Percentiles rank a stretch among this genome's conserved stretches.
These are phyloP conservation scores for Ricinus communis DNA, from an alignment of 345 rosid species.

Conservation along the genomic window DNA sequence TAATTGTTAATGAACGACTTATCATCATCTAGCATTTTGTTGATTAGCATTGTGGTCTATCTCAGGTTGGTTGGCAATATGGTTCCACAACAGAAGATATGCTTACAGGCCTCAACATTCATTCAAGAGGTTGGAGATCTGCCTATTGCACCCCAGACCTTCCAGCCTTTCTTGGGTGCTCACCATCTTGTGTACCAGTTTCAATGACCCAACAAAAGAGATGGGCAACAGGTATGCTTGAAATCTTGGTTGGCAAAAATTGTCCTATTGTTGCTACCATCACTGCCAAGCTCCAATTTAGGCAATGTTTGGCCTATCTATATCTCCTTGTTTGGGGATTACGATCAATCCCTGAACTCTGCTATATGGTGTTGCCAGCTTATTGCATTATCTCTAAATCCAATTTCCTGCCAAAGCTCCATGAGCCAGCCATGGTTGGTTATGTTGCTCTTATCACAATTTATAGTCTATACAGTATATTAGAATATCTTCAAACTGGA, in stretches of 20 bases:
- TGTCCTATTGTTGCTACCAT: slow-evolving; percentile 40
- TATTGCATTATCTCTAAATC: slow-evolving; percentile 57
- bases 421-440: slow-evolving; percentile 32
- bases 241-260: slow-evolving; percentile 38
- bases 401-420: slow-evolving; percentile 64
- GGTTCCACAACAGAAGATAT: slow-evolving; percentile 59
- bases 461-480: slow-evolving; percentile 26
- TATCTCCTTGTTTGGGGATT: slow-evolving; percentile 31
- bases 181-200: slow-evolving; percentile 39
- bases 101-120: slow-evolving; percentile 52
- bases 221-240: slow-evolving; percentile 65
- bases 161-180: slow-evolving; percentile 59
- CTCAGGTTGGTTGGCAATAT: slow-evolving; percentile 62
- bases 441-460: slow-evolving; percentile 22
- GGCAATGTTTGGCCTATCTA: slow-evolving; percentile 50
- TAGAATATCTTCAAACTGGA: slow-evolving; percentile 34
- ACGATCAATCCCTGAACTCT: slow-evolving; percentile 56
- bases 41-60: neutral
- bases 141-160: slow-evolving; percentile 30
- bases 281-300: slow-evolving; percentile 37
- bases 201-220: slow-evolving; percentile 54
- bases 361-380: slow-evolving; percentile 55
- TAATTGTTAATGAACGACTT: too few species aligned
- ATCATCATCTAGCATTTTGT: too few species aligned
- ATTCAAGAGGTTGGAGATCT: slow-evolving; percentile 56